Percentiles rank a stretch among this genome's conserved stretches.
These are phyloP conservation scores for Cercospora beticola DNA, from an alignment of 2,329 filamentous ascomycete genomes.

Conservation along the genomic window DNA sequence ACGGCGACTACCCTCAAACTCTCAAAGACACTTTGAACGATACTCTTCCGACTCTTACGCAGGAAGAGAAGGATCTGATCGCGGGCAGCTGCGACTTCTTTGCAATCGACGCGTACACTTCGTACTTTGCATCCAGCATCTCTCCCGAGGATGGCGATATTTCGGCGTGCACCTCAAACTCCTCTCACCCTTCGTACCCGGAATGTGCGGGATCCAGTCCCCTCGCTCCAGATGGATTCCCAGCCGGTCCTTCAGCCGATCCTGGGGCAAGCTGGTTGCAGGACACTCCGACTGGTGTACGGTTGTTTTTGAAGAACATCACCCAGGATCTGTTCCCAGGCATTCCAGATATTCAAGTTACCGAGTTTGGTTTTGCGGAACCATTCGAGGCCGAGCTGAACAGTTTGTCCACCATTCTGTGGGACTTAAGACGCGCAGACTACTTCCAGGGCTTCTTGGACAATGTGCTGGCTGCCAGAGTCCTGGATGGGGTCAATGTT, in stretches of 20 bases:
- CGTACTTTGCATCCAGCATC: constrained; percentile 40
- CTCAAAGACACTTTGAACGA: constrained; percentile 40
- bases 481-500: constrained; percentile 40
- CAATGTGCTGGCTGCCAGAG: constrained; percentile 38
- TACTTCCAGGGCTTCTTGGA: constrained; percentile 40
- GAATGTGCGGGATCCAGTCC: constrained; percentile 41
- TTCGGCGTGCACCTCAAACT: constrained; percentile 43
- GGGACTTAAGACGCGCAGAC: constrained; percentile 32
- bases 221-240: constrained; percentile 45
- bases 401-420: constrained; percentile 33
- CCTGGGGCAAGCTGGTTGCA: constrained; percentile 38
- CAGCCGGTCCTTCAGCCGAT: constrained; percentile 45
- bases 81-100: constrained; percentile 40
- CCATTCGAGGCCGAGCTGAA: constrained; percentile 37
- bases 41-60: constrained; percentile 38
- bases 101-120: constrained; percentile 41
- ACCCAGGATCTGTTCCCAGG: constrained; percentile 44
- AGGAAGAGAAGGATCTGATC: constrained; percentile 36
- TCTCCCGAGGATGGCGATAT: constrained; percentile 31
- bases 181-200: constrained; percentile 43
- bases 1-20: constrained; percentile 46
- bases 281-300: constrained; percentile 39
- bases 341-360: constrained; percentile 41
- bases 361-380: constrained; percentile 42
- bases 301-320: constrained; percentile 39